Evolutionary conservation across 192 early-diverging fungal species (phyloP), one percentile per base, ranked within the genome.

Genomic region (Entophlyctis luteolus): DNA sequence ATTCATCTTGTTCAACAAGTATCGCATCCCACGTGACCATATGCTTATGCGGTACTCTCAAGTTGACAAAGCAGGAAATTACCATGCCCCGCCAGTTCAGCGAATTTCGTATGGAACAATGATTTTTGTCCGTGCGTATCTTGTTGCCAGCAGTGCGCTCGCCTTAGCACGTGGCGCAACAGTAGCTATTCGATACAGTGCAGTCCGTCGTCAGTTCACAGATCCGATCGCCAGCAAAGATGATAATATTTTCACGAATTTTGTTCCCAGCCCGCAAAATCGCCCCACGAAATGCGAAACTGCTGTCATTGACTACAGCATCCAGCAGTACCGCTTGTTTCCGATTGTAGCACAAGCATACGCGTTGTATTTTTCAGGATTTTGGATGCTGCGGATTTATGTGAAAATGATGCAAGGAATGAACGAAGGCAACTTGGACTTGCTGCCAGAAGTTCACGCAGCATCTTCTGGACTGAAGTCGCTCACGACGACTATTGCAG

Each of bases 241-340:
- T n/a, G 62, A 63, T 32, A 32, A 16, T 27, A 48, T 63, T 25
- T 63, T 63, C 47, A 45, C 48, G 34, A 18, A 63, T 8, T 63
- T 37, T 42, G n/a, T 34, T 33, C 55, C 55, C 0, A 29, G 20
- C 20, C 62, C 62, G 16, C 55, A 57, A 35, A 46, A 46, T 22
- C 42, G 47, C 10, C 48, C 31, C 28, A n/a, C 32, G 14, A 63
- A 63, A 29, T 63, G 62, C 31, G 93, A 96, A 75, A 94, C 89
- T 55, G 93, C 93, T 76, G 79, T 96, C 59, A 77, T 96, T 46
- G 93, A 96, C 77, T 96, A 96, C 70, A 87, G 88, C 38, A 92
- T 96, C 53, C 93, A 96, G 77, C 93, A 96, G 74, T 84, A 92
- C 81, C 89, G 93, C n/a, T 75, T 96, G 62, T 86, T 96, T 82